These are phyloP conservation scores for Coccomyxa subellipsoidea DNA, from an alignment of 163 green algal species.

Conservation along the genomic window DNA sequence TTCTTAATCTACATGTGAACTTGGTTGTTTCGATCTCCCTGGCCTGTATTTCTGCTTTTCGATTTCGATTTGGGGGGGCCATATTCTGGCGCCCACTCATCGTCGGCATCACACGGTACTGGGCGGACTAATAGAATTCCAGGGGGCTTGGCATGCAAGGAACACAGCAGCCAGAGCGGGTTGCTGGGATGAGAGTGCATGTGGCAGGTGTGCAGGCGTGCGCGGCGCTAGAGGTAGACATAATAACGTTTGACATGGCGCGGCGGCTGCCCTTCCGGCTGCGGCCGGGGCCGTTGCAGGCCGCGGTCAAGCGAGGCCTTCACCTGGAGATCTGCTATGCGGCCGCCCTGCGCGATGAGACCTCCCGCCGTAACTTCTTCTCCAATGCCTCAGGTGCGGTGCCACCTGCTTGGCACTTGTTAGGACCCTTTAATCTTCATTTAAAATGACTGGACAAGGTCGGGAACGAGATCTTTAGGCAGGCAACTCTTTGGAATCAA, in stretches of 20 bases:
- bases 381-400: conserved; percentile 34
- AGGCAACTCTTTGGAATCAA: background rate
- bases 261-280: conserved; percentile 47
- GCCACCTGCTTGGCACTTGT: background rate
- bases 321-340: conserved; percentile 61
- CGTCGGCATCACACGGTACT: too few relatives aligned
- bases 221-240: conserved; percentile 53
- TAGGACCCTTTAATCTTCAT: too few relatives aligned
- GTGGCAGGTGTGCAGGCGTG: conserved; percentile 42
- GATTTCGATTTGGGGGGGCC: too few relatives aligned
- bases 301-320: conserved; percentile 54
- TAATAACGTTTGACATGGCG: conserved; percentile 62
- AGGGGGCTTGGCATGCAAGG: too few relatives aligned
- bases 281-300: conserved; percentile 30
- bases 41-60: too few relatives aligned
- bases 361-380: conserved; percentile 52
- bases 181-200: background rate
- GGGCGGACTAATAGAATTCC: too few relatives aligned
- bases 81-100: too few relatives aligned
- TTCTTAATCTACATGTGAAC: too few relatives aligned
- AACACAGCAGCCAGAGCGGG: too few relatives aligned
- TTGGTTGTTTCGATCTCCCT: too few relatives aligned
- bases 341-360: conserved; percentile 44
- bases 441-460: too few relatives aligned
- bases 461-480: too few relatives aligned